Evolutionary conservation across 805 yeast genomes (phyloP).

Genomic region (Barnettozyma vustinii): DNA sequence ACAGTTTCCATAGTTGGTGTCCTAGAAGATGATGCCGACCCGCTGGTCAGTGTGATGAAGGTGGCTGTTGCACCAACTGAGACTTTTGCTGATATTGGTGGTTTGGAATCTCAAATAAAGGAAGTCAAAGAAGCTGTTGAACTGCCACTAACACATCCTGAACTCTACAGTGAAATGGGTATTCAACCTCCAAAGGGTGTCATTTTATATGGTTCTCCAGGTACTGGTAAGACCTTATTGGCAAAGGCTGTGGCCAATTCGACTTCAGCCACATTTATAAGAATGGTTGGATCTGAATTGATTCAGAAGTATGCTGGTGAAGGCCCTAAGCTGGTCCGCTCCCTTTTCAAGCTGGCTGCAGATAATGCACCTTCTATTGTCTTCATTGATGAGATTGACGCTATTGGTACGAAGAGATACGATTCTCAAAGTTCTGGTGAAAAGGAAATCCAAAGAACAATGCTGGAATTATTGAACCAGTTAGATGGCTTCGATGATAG

Average conservation of each 20-base stretch:
- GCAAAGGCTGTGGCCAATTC: slow-evolving; percentile 99
- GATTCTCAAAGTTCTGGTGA: slow-evolving; percentile 90
- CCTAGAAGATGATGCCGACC: slow-evolving; percentile 96
- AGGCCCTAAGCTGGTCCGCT: slow-evolving; percentile 92
- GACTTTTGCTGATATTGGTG: slow-evolving; percentile 95
- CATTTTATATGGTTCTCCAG: slow-evolving; percentile 94
- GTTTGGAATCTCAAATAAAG: slow-evolving; percentile 91
- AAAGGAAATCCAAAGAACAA: slow-evolving; percentile 94
- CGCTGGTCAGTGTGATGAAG: slow-evolving; percentile 96
- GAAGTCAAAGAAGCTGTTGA: slow-evolving; percentile 97
- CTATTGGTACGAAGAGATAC: slow-evolving; percentile 97
- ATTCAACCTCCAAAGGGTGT: slow-evolving; percentile 98
- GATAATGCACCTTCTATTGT: slow-evolving; percentile 98
- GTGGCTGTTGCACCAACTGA: slow-evolving; percentile 97
- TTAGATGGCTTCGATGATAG: slow-evolving; percentile 96
- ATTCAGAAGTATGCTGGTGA: slow-evolving; percentile 97
- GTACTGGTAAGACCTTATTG: slow-evolving; percentile 92
- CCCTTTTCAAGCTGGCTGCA: slow-evolving; percentile 92
- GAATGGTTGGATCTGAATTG: slow-evolving; percentile 95
- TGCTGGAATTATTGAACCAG: slow-evolving; percentile 93
- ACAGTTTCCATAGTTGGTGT: slow-evolving; percentile 97
- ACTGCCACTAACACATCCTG: slow-evolving; percentile 93
- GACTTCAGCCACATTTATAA: slow-evolving; percentile 90
- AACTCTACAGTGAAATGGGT: slow-evolving; percentile 96
- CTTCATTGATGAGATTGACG: slow-evolving; percentile 97